Evolutionary conservation across 441 rosid genomes (phyloP).

Genomic region (Flueggea neowawraea): DNA sequence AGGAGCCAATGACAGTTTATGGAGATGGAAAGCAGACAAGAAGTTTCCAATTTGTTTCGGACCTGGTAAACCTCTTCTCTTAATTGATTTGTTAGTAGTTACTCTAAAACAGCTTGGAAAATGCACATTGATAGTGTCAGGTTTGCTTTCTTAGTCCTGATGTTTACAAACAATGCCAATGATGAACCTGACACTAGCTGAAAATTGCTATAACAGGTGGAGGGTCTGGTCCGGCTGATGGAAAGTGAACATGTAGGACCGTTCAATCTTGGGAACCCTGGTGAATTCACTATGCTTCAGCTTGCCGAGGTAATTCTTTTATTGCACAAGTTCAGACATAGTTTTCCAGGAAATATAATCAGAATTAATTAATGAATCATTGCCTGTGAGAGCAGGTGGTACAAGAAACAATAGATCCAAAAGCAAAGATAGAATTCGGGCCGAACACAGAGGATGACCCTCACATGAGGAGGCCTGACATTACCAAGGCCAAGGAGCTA

Average conservation of each 20-base stretch:
- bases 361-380: neutral
- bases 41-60: slow-evolving; percentile 85
- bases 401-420: slow-evolving; percentile 74
- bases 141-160: too few species aligned
- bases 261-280: slow-evolving; percentile 59
- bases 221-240: slow-evolving; percentile 76
- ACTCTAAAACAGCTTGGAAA: too few species aligned
- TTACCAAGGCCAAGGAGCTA: slow-evolving; percentile 64
- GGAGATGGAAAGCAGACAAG: slow-evolving; percentile 91
- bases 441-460: slow-evolving; percentile 91
- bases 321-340: neutral
- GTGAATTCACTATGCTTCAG: slow-evolving; percentile 69
- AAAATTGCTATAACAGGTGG: slow-evolving; percentile 39
- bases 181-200: neutral
- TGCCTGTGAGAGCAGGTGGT: slow-evolving; percentile 43
- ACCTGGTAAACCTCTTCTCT: slow-evolving; percentile 42
- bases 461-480: slow-evolving; percentile 83
- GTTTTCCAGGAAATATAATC: neutral
- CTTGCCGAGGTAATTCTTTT: slow-evolving; percentile 58
- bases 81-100: neutral
- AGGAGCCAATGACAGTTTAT: slow-evolving; percentile 80
- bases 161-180: too few species aligned
- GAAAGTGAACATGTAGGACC: slow-evolving; percentile 89
- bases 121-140: too few species aligned
- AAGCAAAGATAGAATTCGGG: slow-evolving; percentile 72